Base-by-base conservation (phyloP, 306 rosid genomes). In the Potentilla sterilis region DNA sequence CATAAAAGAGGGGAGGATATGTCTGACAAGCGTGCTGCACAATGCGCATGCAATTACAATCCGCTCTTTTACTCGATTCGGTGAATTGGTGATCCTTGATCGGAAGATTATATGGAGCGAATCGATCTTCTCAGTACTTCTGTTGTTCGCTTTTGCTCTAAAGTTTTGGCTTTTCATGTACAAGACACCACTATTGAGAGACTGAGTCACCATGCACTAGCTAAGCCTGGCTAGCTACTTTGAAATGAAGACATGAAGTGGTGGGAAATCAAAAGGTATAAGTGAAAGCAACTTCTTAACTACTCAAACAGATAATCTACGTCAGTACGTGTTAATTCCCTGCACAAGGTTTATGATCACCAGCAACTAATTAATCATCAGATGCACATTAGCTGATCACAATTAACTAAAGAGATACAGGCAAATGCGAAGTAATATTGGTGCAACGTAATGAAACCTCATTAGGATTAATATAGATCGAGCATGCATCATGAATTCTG, bases 11-110 rank as follows among this genome's bases (percentile, higher is more conserved):
- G 21, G 13, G 28, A 28, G 28, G 47, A 72, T 72, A 41, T 14
- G 28, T 55, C 40, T 54, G 76, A 54, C 76, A 73, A 57, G 54
- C 40, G 28, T 40, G 76, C 54, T 12, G 52, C 21, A 13, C 18
- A 47, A 40, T 73, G 76, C 76, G 67, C 76, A 73, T 73, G 67
- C 65, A 22, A 52, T 28, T 12, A 61, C 41, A 10, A 58, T 58
- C 16, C 32, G 64, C 64, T 58, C 32, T 24, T 58, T 24, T 61
- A 11, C 46, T 37, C 43, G 43, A 47, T 38, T 37, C 12, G 75
- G 64, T 22, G 75, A 37, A 12, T 38, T 13, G 70, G 70, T 37
- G 40, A 37, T 28, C 1, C 28, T 0, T 55, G 61, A 11, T 46
- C 49, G 61, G 61, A 70, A 43, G 62, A 70, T 9, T 34, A 48